phyloP scores from a whole-genome alignment of 2,329 filamentous ascomycete genomes.

The Diaporthe ampelina region DNA sequence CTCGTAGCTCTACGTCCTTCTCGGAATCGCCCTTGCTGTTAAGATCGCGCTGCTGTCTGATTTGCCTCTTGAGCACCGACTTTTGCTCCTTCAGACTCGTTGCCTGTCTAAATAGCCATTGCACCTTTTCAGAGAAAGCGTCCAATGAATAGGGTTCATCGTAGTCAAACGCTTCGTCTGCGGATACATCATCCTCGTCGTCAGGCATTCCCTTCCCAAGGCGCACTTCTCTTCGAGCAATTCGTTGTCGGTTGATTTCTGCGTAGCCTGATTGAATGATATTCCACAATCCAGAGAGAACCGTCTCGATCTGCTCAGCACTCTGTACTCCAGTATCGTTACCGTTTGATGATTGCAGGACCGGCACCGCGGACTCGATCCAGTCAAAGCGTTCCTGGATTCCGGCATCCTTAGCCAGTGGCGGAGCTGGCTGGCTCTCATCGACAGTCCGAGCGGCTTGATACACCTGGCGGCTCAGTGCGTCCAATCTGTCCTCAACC shows the following conservation, averaged over 20 bases:
- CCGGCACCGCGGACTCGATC: constrained; percentile 73
- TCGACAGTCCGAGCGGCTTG: constrained; percentile 66
- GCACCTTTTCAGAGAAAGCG: constrained; percentile 83
- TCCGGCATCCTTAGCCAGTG: constrained; percentile 67
- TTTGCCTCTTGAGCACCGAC: constrained; percentile 88
- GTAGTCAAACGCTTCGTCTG: constrained; percentile 70
- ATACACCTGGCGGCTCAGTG: constrained; percentile 75
- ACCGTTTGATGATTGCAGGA: constrained; percentile 60
- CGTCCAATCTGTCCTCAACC: constrained; percentile 68
- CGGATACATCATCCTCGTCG: constrained; percentile 73
- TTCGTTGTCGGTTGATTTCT: constrained; percentile 67
- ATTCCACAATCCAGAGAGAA: constrained; percentile 70
- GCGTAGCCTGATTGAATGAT: constrained; percentile 69
- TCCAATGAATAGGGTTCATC: constrained; percentile 78
- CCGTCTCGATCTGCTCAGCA: constrained; percentile 68
- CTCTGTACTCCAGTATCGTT: constrained; percentile 55
- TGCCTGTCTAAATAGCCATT: constrained; percentile 83
- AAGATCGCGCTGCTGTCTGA: constrained; percentile 94
- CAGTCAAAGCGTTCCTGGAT: constrained; percentile 78
- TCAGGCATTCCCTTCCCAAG: constrained; percentile 67
- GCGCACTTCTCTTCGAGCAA: constrained; percentile 65
- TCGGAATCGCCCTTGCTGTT: constrained; percentile 87
- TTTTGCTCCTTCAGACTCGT: constrained; percentile 88
- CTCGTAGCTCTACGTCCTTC: constrained; percentile 74
- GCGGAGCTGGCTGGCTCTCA: constrained; percentile 68